Conservation (phyloP, 2,329 filamentous ascomycete species). For the Ustilaginoidea virens region DNA sequence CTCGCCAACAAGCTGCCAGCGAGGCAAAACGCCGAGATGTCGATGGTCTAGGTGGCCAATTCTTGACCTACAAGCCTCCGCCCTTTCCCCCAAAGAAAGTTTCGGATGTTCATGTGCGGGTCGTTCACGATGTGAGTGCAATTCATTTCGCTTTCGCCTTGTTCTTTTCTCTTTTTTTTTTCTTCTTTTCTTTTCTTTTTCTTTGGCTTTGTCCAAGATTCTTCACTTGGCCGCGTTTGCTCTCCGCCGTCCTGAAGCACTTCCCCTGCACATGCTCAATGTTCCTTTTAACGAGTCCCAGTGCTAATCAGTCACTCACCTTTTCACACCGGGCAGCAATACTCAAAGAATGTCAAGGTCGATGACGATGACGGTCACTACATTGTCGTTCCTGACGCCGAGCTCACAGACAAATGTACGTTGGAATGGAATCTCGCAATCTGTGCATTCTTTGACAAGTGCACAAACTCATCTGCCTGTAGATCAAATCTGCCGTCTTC, state of each 20-base stretch:
- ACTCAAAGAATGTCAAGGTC: constrained; percentile 52
- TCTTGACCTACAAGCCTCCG: constrained; percentile 70
- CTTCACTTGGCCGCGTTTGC: too few relatives aligned
- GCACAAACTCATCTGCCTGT: neutral
- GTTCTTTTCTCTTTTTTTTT: neutral
- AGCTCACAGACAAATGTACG: constrained; percentile 82
- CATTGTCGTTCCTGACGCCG: constrained; percentile 74
- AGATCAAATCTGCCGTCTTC: constrained; percentile 80
- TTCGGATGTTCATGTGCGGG: constrained; percentile 53
- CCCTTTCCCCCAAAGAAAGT: constrained; percentile 84
- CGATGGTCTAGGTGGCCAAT: constrained; percentile 54
- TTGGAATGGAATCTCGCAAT: constrained; percentile 9
- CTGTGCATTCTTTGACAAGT: neutral
- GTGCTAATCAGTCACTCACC: too few relatives aligned
- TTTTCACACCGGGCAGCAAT: constrained; percentile 14
- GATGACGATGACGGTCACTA: constrained; percentile 98
- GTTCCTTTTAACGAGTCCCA: too few relatives aligned
- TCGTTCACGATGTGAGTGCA: constrained; percentile 45
- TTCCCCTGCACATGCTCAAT: too few relatives aligned
- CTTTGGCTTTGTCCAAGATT: neutral
- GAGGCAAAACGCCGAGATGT: constrained; percentile 67
- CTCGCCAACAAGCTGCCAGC: constrained; percentile 65
- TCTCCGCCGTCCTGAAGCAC: too few relatives aligned
- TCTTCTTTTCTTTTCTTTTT: neutral
- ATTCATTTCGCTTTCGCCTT: neutral